Evolutionary conservation across 139 green algal genomes (phyloP).

Genomic region (Axilococcus clingmanii): DNA sequence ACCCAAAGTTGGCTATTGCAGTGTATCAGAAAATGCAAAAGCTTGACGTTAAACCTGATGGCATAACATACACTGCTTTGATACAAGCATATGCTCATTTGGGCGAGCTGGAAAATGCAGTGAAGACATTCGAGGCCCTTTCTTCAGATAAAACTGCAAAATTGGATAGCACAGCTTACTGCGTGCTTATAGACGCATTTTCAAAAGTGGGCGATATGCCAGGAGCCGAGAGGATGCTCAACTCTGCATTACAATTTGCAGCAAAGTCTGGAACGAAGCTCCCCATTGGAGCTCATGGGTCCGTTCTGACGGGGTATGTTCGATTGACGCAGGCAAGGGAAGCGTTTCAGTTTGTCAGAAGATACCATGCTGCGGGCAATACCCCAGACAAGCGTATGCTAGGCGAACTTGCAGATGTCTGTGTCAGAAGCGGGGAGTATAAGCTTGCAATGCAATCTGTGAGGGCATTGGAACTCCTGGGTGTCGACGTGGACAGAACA

Average conservation of each 20-base stretch:
- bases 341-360: constrained; percentile 26
- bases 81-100: constrained; percentile 13
- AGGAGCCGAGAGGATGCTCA: constrained; percentile 36
- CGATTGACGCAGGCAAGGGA: constrained; percentile 11
- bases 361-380: constrained; percentile 42
- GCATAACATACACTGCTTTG: constrained; percentile 26
- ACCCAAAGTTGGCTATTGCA: constrained; percentile 20
- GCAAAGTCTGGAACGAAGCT: constrained; percentile 13
- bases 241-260: constrained; percentile 9
- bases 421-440: constrained; percentile 24
- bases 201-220: constrained; percentile 29
- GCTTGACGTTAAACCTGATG: constrained; percentile 12
- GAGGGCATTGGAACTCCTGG: constrained; percentile 47
- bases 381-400: constrained; percentile 42
- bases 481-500: constrained; percentile 25
- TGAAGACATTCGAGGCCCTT: constrained; percentile 34
- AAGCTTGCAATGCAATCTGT: constrained; percentile 50
- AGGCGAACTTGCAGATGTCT: constrained; percentile 37
- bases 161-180: constrained; percentile 36
- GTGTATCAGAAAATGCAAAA: constrained; percentile 7
- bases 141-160: constrained; percentile 13
- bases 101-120: constrained; percentile 12
- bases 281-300: constrained; percentile 28
- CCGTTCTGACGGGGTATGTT: constrained; percentile 37
- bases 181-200: constrained; percentile 39